Evolutionary conservation across 306 rosid genomes (phyloP), one percentile per base, ranked within the genome.

Genomic region (Cicer pinnatifidum): DNA sequence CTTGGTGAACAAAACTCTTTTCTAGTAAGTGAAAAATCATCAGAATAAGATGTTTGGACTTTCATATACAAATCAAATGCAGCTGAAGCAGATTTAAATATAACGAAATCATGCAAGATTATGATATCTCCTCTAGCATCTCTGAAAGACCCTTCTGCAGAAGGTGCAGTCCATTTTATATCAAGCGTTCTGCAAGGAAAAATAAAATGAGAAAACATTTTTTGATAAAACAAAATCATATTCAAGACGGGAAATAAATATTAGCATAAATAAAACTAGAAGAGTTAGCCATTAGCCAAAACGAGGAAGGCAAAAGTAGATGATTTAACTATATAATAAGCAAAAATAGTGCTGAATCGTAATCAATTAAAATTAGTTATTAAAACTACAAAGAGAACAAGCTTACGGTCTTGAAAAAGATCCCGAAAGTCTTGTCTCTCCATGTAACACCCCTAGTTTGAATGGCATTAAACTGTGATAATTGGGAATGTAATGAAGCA

Each of bases 111-210:
- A 12, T 89, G 91, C 7, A 95, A 87, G 67, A 94, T 84, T 76
- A 89, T 76, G 82, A 94, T 85, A 77, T 91, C 92, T 88, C 98
- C 98, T 71, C 97, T 91, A 79, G 95, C 96, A 84, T 89, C 92
- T 33, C 84, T 82, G 11, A 94, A 88, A 52, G 98, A 87, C 64
- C 97, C 97, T 82, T 89, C 97, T 6, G 95, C 95, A 66, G 79
- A 81, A 64, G 90, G 88, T 53, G 97, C 98, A 62, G 80, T 88
- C 98, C 98, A 94, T 78, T 86, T 88, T 74, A 94, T 81, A 82
- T 94, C 96, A 82, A 87, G 86, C 84, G 76, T 89, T 88, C 98
- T 94, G 82, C 73, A 76, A 57, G 12, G 43, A 71, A 66, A 12
- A 11, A 59, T 11, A 63, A 17, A 41, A 44, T 54, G 48, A 72